Conservation (phyloP, 2,329 filamentous ascomycete genomes). For the Stemphylium lycopersici region DNA sequence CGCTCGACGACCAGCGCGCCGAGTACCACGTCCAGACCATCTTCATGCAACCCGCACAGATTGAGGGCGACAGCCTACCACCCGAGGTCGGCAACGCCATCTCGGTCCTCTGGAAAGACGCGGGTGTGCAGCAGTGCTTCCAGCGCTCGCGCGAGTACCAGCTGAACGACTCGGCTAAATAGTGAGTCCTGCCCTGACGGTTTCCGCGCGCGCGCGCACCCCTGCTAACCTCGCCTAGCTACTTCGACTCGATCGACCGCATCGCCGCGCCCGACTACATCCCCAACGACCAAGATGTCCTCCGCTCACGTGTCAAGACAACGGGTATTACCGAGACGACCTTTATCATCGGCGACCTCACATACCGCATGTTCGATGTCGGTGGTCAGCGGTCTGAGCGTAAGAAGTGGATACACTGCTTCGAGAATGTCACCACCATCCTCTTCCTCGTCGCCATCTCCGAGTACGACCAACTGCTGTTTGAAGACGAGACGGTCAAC, state of each 20-base stretch:
- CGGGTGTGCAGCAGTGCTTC: constrained; percentile 92
- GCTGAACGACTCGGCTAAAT: constrained; percentile 94
- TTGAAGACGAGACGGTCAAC: constrained; percentile 90
- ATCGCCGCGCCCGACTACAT: constrained; percentile 92
- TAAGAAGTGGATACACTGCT: constrained; percentile 94
- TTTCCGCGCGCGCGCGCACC: constrained; percentile 1
- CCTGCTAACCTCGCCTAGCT: constrained; percentile 61
- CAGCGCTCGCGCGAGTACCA: constrained; percentile 95
- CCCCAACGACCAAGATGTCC: constrained; percentile 92
- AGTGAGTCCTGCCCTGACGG: constrained; percentile 65
- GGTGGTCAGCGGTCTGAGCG: constrained; percentile 90
- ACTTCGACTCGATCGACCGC: constrained; percentile 93
- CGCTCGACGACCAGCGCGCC: constrained; percentile 87
- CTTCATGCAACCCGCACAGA: constrained; percentile 97
- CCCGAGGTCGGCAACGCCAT: constrained; percentile 93
- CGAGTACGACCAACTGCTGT: constrained; percentile 94
- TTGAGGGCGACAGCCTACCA: constrained; percentile 92
- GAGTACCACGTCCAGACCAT: constrained; percentile 98
- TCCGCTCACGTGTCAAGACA: constrained; percentile 95
- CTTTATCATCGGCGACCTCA: constrained; percentile 92
- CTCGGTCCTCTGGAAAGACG: constrained; percentile 90
- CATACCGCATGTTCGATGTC: constrained; percentile 96
- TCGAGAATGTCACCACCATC: constrained; percentile 96
- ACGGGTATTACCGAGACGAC: constrained; percentile 97
- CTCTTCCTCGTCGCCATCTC: constrained; percentile 97